phyloP scores from a whole-genome alignment of 2,329 filamentous ascomycete genomes.

The Aspergillus fumigatus region DNA sequence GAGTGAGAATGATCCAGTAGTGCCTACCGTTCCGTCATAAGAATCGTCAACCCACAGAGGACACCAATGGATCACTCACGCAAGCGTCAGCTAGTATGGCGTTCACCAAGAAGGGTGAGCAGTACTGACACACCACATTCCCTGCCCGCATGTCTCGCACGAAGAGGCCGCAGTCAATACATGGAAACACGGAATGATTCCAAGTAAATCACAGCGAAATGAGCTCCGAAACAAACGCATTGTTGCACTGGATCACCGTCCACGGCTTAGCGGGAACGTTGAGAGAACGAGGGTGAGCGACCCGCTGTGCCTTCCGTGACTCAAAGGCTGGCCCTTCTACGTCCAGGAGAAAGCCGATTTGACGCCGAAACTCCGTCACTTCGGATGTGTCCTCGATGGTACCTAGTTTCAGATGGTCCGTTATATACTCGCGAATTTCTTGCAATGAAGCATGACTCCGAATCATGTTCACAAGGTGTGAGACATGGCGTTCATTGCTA shows the following conservation, averaged over 20 bases:
- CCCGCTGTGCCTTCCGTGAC: neutral
- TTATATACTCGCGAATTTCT: slow-evolving; percentile 4
- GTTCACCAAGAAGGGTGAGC: slow-evolving; percentile 26
- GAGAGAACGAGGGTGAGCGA: slow-evolving; percentile 5
- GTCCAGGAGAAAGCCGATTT: neutral
- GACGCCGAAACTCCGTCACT: slow-evolving; percentile 1
- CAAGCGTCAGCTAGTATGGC: slow-evolving; percentile 18
- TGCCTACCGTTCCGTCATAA: slow-evolving; percentile 10
- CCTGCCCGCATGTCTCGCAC: slow-evolving; percentile 23
- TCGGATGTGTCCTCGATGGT: neutral
- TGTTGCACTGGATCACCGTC: slow-evolving; percentile 14
- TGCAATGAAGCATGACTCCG: slow-evolving; percentile 10
- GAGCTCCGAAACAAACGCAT: slow-evolving; percentile 19
- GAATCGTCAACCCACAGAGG: slow-evolving; percentile 13
- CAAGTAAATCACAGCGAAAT: slow-evolving; percentile 18
- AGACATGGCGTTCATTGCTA: slow-evolving; percentile 1
- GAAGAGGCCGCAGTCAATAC: slow-evolving; percentile 23
- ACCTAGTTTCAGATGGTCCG: neutral
- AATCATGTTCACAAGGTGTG: slow-evolving; percentile 7
- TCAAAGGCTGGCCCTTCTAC: neutral
- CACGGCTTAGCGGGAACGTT: slow-evolving; percentile 17
- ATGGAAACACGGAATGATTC: slow-evolving; percentile 15
- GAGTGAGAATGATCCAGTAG: slow-evolving; percentile 9
- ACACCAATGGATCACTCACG: slow-evolving; percentile 10
- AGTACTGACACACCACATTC: slow-evolving; percentile 17